Evolutionary conservation across 2,329 filamentous ascomycete species (phyloP), one percentile per base, ranked within the genome.

Genomic region (Cladosporium sp.): DNA sequence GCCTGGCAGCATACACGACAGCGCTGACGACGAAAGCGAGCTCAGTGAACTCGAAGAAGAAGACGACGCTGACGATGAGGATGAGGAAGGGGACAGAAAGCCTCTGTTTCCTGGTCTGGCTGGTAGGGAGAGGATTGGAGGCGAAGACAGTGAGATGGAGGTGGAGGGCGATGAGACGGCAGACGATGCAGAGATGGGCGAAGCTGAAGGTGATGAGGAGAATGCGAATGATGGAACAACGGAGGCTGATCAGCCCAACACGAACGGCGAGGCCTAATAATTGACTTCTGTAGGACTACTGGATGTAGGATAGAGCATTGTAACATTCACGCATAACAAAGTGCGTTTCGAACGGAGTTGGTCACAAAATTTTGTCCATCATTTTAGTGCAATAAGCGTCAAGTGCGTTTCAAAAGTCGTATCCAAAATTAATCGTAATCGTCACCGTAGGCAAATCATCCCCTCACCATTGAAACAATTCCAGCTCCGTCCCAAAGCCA

Each of bases 11-110:
- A 67, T 80, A 0, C 76, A 81, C 42, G 79, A 81, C 58, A 75
- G 74, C 62, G 79, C 79, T 0, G 80, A 82, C 62, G 79, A 81
- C 58, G 80, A 82, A 61, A 81, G 78, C 60, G 80, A 83, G 67
- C 68, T 83, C 2, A 81, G 78, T 57, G 80, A 82, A 64, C 70
- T 81, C 12, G 77, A 78, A 53, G 57, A 58, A 32, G 57, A 60
- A 2, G 61, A 58, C 2, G 40, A 40, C 15, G 49, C 50, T 25
- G 60, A 53, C 20, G 57, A 59, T 25, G 59, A 49, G 2, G 57
- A 59, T 20, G 59, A 49, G 3, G 52, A 55, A 9, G 40, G 32
- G 13, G 15, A 42, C 17, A 37, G 47, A n/a, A 61, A 58, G 35
- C 61, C 62, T n/a, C 53, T 63, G 57, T 69, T 69, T 44, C 66